These are phyloP conservation scores for Irpex sp. DNA, from an alignment of 1,284 basidiomycete genomes.

Conservation along the genomic window DNA sequence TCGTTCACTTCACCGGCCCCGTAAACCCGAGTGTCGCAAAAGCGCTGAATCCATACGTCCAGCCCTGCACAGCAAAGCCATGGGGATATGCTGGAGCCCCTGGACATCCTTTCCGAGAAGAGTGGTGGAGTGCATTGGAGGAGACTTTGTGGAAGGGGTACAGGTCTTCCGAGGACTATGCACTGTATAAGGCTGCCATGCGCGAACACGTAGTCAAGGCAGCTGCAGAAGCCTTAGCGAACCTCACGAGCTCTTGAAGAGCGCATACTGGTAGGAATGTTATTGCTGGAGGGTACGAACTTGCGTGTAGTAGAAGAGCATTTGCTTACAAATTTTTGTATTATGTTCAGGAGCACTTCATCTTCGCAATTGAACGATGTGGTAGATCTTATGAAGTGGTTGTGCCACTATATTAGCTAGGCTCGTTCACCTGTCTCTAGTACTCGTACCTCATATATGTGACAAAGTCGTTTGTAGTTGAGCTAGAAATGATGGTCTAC, in stretches of 20 bases:
- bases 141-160: conserved; percentile 41
- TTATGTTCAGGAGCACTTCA: no score
- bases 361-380: no score
- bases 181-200: conserved; percentile 17
- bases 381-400: no score
- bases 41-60: conserved; percentile 49
- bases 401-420: no score
- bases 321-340: no score
- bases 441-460: no score
- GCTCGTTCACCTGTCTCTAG: no score
- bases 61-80: conserved; percentile 51
- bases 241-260: not conserved
- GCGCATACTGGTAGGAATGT: not conserved
- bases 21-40: conserved; percentile 41
- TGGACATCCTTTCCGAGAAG: conserved; percentile 44
- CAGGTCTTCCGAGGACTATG: conserved; percentile 25
- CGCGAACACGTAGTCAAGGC: conserved; percentile 15
- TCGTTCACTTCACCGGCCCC: conserved; percentile 59
- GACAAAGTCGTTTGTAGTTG: no score
- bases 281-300: no score
- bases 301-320: no score
- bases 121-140: conserved; percentile 46
- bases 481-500: no score
- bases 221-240: not conserved
- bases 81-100: conserved; percentile 56